Percentiles rank a stretch among this genome's conserved stretches.
Conservation (phyloP, 192 early-diverging fungal genomes). For the Coemansia sp. region DNA sequence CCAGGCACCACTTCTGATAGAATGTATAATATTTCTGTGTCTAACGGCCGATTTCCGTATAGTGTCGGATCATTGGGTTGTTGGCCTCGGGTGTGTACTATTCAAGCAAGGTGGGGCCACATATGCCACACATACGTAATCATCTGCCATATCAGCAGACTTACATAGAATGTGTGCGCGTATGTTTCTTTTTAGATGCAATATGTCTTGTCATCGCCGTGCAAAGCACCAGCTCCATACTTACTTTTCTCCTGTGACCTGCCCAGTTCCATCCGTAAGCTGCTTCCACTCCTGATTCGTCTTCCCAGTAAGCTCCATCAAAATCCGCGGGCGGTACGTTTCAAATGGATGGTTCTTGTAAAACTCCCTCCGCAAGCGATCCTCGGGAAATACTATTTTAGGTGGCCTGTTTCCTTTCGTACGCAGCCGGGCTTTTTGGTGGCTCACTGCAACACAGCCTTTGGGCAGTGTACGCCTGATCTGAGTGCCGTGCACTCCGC, state of each 20-base stretch:
- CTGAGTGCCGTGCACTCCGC: background rate
- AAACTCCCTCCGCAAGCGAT: slow-evolving; percentile 78
- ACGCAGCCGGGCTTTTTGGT: slow-evolving; percentile 61
- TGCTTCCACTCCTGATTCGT: slow-evolving; percentile 53
- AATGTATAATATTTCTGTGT: background rate
- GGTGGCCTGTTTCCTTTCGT: slow-evolving; percentile 63
- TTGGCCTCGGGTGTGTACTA: background rate
- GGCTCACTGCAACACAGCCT: slow-evolving; percentile 34
- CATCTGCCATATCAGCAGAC: background rate
- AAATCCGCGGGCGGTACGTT: slow-evolving; percentile 63
- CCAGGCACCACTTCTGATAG: background rate
- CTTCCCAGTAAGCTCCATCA: slow-evolving; percentile 67
- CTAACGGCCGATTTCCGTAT: background rate
- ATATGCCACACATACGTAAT: background rate
- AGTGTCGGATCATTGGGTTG: background rate
- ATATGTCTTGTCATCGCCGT: background rate
- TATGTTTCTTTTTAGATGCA: background rate
- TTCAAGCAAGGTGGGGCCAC: background rate
- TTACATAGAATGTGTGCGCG: background rate
- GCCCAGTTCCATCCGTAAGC: slow-evolving; percentile 53
- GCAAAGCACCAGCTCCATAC: slow-evolving; percentile 14
- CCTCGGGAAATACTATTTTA: slow-evolving; percentile 85
- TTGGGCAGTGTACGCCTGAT: slow-evolving; percentile 33
- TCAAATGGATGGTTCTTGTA: slow-evolving; percentile 95
- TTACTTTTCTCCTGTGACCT: slow-evolving; percentile 85